phyloP scores from a whole-genome alignment of 2,329 filamentous ascomycete genomes.

The Colletotrichum lini region DNA sequence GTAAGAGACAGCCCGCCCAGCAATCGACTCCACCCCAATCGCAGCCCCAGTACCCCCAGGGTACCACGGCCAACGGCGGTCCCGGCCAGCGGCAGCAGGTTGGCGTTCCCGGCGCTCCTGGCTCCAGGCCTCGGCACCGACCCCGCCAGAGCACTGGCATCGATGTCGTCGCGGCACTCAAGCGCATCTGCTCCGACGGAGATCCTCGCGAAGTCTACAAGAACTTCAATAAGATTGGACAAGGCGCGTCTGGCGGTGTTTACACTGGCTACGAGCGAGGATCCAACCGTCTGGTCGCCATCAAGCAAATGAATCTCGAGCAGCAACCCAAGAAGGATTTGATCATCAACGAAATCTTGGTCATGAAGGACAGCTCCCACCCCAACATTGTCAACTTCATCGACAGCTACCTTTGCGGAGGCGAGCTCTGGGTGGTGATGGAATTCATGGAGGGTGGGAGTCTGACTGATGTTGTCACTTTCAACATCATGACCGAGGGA shows the following conservation, averaged over 20 bases:
- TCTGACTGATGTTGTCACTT: conserved; percentile 97
- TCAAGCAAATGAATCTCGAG: conserved; percentile 99
- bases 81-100: conserved; percentile 54
- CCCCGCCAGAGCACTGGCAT: conserved; percentile 83
- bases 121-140: conserved; percentile 80
- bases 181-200: conserved; percentile 89
- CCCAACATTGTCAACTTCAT: conserved; percentile 99
- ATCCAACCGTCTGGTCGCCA: conserved; percentile 91
- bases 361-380: conserved; percentile 99
- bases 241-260: conserved; percentile 96
- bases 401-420: conserved; percentile 91
- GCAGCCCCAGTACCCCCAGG: conserved; percentile 54
- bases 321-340: conserved; percentile 99
- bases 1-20: conserved; percentile 75
- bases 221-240: conserved; percentile 93
- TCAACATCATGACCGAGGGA: conserved; percentile 98
- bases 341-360: conserved; percentile 98
- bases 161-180: conserved; percentile 87
- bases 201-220: conserved; percentile 92
- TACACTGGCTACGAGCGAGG: conserved; percentile 90
- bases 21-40: conserved; percentile 67
- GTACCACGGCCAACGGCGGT: conserved; percentile 48
- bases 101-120: conserved; percentile 52
- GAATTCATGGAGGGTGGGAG: conserved; percentile 99
- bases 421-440: conserved; percentile 99